Percentiles rank a stretch among this genome's conserved stretches.
These are phyloP conservation scores for Paramecium tetraurelia DNA, from an alignment of 73 alveolate genomes.

Conservation along the genomic window DNA sequence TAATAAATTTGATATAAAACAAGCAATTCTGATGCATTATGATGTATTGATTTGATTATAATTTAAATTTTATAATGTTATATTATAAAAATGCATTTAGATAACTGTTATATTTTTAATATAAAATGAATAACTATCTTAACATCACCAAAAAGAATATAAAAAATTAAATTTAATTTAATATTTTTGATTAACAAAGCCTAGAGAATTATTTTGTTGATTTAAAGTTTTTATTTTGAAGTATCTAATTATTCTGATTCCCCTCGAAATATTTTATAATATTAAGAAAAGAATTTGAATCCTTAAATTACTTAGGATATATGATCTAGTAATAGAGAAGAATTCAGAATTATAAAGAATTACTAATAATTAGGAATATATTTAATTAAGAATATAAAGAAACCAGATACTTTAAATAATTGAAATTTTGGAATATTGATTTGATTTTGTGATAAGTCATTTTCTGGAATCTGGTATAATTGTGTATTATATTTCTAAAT, in stretches of 20 bases:
- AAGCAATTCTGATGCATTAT: background rate
- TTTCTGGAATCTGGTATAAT: background rate
- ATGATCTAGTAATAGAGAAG: no score
- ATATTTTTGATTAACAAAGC: no score
- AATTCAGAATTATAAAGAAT: no score
- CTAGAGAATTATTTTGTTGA: no score
- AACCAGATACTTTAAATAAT: background rate
- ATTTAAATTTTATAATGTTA: background rate
- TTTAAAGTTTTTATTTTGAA: no score
- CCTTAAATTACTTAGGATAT: no score
- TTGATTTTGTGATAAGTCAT: background rate
- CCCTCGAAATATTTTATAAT: no score
- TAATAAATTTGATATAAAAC: background rate
- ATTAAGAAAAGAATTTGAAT: no score
- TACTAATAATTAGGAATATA: no score
- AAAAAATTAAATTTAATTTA: no score
- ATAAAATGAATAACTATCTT: background rate
- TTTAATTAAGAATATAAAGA: no score
- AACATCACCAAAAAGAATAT: background rate
- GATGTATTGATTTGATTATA: background rate
- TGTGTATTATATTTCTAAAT: background rate
- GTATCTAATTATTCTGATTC: no score
- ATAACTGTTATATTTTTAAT: background rate
- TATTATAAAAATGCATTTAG: background rate
- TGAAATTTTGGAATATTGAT: background rate